These are phyloP conservation scores for Cicer bijugum DNA, from an alignment of 306 rosid genomes.

Conservation along the genomic window DNA sequence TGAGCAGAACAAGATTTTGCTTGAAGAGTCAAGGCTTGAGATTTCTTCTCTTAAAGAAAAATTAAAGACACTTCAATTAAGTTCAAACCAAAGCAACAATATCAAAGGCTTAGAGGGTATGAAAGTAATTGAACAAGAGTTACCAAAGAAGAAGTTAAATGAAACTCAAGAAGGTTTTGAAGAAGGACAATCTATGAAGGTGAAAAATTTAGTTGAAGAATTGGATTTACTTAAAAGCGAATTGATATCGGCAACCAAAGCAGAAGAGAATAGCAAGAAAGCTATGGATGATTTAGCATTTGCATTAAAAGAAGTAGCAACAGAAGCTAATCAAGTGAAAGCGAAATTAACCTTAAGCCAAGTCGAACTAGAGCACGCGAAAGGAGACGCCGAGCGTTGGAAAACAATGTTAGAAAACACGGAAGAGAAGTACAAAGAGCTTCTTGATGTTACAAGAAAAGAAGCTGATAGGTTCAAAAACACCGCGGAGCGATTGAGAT, in stretches of 20 bases:
- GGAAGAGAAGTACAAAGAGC: constrained; percentile 56
- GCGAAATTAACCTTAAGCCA: constrained; percentile 50
- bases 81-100: background rate
- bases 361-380: constrained; percentile 65
- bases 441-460: constrained; percentile 56
- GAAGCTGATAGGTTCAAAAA: constrained; percentile 70
- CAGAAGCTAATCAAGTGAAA: constrained; percentile 70
- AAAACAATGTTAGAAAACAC: constrained; percentile 43
- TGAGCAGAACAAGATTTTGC: constrained; percentile 58
- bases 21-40: constrained; percentile 68
- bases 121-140: constrained; percentile 29
- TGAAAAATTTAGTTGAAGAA: constrained; percentile 47
- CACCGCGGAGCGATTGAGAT: constrained; percentile 68
- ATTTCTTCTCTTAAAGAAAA: constrained; percentile 53
- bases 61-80: constrained; percentile 37
- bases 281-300: constrained; percentile 91
- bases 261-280: constrained; percentile 77
- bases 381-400: constrained; percentile 63
- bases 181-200: constrained; percentile 31
- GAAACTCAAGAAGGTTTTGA: constrained; percentile 10
- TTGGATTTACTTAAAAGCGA: constrained; percentile 53
- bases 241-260: constrained; percentile 58
- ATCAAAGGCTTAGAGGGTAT: background rate
- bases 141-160: background rate
- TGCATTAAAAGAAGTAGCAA: constrained; percentile 84